Conservation (phyloP, 1,139 yeast species). For the Meyerozyma sp. region DNA sequence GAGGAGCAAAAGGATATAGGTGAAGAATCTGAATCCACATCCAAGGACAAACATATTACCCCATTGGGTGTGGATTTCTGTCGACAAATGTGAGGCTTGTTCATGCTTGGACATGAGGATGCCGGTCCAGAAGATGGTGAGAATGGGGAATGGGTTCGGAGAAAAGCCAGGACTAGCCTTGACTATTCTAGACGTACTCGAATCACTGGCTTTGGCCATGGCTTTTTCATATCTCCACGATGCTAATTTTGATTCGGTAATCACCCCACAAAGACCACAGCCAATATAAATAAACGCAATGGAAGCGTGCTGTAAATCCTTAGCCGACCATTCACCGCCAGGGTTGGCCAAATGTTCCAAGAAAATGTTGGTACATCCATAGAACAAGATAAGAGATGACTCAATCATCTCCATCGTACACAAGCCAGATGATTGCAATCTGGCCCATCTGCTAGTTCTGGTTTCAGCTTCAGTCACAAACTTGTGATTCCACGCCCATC, state of each 20-base stretch:
- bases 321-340: slow-evolving; percentile 83
- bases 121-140: slow-evolving; percentile 96
- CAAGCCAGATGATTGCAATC: slow-evolving; percentile 49
- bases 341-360: slow-evolving; percentile 75
- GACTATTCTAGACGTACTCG: slow-evolving; percentile 14
- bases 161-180: slow-evolving; percentile 68
- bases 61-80: slow-evolving; percentile 87
- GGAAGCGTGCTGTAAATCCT: slow-evolving; percentile 91
- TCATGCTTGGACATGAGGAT: slow-evolving; percentile 89
- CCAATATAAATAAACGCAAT: slow-evolving; percentile 95
- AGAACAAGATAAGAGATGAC: slow-evolving; percentile 70
- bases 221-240: slow-evolving; percentile 44
- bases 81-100: slow-evolving; percentile 74
- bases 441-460: slow-evolving; percentile 26
- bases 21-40: slow-evolving; percentile 66
- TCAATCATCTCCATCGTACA: slow-evolving; percentile 85
- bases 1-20: slow-evolving; percentile 56
- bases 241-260: slow-evolving; percentile 58
- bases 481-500: slow-evolving; percentile 89
- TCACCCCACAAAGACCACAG: slow-evolving; percentile 84
- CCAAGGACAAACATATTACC: slow-evolving; percentile 77
- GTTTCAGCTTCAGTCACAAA: slow-evolving; percentile 23
- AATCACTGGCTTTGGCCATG: slow-evolving; percentile 12
- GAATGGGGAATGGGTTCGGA: slow-evolving; percentile 89
- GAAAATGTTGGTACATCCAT: slow-evolving; percentile 84